These are phyloP conservation scores for Fusarium sororula DNA, from an alignment of 2,329 filamentous ascomycete genomes.

Conservation along the genomic window DNA sequence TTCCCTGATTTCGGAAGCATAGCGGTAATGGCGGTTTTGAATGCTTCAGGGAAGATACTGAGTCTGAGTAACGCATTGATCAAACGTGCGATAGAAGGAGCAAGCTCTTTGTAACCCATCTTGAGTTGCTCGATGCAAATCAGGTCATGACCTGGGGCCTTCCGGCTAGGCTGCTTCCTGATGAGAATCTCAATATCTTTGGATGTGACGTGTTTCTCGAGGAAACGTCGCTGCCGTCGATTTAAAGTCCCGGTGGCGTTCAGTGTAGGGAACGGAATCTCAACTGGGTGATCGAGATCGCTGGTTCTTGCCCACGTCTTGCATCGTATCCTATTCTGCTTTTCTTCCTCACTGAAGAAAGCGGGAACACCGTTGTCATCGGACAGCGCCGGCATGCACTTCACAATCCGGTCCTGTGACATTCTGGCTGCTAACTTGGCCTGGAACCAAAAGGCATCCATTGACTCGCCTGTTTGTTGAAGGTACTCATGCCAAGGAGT, in stretches of 20 bases:
- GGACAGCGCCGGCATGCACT: background rate
- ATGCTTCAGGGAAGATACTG: background rate
- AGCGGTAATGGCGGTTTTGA: background rate
- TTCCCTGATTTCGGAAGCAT: constrained; percentile 11
- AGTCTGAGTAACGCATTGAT: background rate
- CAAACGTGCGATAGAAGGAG: background rate
- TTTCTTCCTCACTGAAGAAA: background rate
- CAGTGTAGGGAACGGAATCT: background rate
- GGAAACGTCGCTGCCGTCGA: background rate
- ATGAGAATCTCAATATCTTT: background rate
- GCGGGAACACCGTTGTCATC: background rate
- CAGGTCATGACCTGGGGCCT: background rate
- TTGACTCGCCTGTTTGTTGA: background rate
- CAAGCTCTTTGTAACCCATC: background rate
- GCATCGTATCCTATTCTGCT: background rate
- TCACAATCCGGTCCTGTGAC: background rate
- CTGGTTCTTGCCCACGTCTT: background rate
- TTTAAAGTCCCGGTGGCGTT: background rate
- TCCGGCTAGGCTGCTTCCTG: background rate
- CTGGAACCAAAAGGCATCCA: background rate
- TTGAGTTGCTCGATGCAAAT: constrained; percentile 13
- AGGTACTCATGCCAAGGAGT: background rate
- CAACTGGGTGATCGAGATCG: background rate
- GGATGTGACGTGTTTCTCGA: background rate
- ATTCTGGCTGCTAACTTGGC: background rate